Evolutionary conservation across 2,329 filamentous ascomycete genomes (phyloP).

Genomic region (Fusarium bactridioides): DNA sequence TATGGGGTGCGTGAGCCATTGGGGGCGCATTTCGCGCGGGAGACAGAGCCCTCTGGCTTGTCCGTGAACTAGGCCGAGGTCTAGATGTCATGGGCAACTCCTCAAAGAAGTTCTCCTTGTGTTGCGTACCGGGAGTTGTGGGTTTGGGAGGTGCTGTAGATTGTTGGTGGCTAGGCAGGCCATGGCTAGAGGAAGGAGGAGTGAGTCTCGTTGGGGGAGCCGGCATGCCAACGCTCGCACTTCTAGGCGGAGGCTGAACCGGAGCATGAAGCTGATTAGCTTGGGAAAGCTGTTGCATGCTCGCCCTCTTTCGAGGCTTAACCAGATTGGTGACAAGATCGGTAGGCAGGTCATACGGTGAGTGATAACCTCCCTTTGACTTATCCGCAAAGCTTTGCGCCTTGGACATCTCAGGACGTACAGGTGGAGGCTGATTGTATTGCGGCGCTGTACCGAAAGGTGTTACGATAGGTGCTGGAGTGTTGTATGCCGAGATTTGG

Average conservation of each 20-base stretch:
- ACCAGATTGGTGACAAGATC: slow-evolving; percentile 68
- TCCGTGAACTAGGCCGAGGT: slow-evolving; percentile 67
- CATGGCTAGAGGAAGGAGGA: slow-evolving; percentile 48
- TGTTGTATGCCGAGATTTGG: slow-evolving; percentile 32
- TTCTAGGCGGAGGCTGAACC: slow-evolving; percentile 60
- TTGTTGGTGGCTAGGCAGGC: slow-evolving; percentile 46
- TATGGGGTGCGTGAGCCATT: slow-evolving; percentile 32
- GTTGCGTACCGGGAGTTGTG: slow-evolving; percentile 46
- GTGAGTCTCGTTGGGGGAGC: slow-evolving; percentile 38
- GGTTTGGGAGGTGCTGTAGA: slow-evolving; percentile 46
- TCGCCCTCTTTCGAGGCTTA: slow-evolving; percentile 72
- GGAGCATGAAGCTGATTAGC: slow-evolving; percentile 51
- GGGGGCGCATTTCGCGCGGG: slow-evolving; percentile 49
- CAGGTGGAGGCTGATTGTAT: slow-evolving; percentile 50
- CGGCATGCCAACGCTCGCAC: slow-evolving; percentile 63
- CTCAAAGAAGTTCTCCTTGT: slow-evolving; percentile 75
- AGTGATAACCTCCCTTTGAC: slow-evolving; percentile 89
- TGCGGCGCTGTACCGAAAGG: slow-evolving; percentile 42
- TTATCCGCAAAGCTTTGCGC: slow-evolving; percentile 90
- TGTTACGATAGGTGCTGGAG: slow-evolving; percentile 33
- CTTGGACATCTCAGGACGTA: slow-evolving; percentile 59
- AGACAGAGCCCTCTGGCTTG: slow-evolving; percentile 55
- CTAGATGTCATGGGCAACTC: slow-evolving; percentile 72
- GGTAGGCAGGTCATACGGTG: slow-evolving; percentile 93
- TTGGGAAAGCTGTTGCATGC: slow-evolving; percentile 63